Percentiles rank a stretch among this genome's conserved stretches.
These are phyloP conservation scores for Isabelozyma pseudorhagii DNA, from an alignment of 805 yeast genomes.

Conservation along the genomic window DNA sequence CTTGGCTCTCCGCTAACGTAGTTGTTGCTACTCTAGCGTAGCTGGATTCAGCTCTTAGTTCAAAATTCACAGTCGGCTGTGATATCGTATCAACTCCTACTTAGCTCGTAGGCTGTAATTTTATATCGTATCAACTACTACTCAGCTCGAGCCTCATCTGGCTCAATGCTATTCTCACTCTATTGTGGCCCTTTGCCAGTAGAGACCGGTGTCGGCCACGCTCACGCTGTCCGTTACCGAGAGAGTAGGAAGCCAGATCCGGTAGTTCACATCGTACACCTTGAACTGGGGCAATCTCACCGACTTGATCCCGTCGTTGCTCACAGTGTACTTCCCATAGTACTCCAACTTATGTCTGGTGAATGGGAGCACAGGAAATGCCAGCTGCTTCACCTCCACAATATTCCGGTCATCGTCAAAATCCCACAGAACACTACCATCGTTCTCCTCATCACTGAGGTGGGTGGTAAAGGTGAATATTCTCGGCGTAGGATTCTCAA, in stretches of 20 bases:
- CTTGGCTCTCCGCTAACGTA: no score
- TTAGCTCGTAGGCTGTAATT: no score
- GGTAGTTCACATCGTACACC: conserved; percentile 67
- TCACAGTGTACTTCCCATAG: conserved; percentile 9
- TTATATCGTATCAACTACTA: no score
- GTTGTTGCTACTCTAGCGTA: no score
- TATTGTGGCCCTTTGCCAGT: conserved; percentile 6
- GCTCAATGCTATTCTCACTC: background rate
- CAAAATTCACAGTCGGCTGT: no score
- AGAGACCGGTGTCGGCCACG: conserved; percentile 12
- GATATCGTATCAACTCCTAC: no score
- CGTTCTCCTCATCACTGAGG: conserved; percentile 26
- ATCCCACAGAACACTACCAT: conserved; percentile 20
- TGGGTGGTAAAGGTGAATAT: conserved; percentile 60
- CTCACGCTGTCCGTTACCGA: conserved; percentile 17
- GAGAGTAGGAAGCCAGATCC: conserved; percentile 53
- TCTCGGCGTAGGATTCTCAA: conserved; percentile 76
- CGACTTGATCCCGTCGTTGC: conserved; percentile 5
- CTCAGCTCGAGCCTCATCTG: no score
- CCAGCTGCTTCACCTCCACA: conserved; percentile 26
- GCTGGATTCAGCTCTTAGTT: no score
- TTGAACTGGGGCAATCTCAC: conserved; percentile 56
- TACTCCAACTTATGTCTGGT: conserved; percentile 45
- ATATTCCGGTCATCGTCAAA: conserved; percentile 21
- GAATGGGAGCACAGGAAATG: conserved; percentile 61